Evolutionary conservation across 2,329 filamentous ascomycete genomes (phyloP).

Genomic region (Aspergillus pseudoviridinutans): DNA sequence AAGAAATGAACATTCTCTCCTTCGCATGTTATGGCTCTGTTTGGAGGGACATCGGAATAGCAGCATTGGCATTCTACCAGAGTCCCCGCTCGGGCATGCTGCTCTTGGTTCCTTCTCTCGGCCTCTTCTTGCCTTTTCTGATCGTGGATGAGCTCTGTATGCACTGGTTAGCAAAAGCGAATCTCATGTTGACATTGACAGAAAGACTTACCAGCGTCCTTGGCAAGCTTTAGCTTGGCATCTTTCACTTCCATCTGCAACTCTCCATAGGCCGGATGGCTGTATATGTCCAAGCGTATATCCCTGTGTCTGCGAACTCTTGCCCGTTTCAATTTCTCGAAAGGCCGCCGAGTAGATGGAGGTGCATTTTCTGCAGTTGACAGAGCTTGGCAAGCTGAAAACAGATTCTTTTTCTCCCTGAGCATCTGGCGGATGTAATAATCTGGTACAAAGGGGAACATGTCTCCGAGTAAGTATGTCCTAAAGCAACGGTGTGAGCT

Average conservation of each 20-base stretch:
- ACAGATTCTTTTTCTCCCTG: constrained; percentile 25
- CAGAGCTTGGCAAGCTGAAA: constrained; percentile 25
- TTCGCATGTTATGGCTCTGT: constrained; percentile 66
- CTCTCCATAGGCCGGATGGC: not conserved
- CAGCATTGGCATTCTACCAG: constrained; percentile 71
- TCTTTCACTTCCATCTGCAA: constrained; percentile 22
- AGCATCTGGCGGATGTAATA: constrained; percentile 35
- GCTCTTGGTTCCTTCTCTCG: constrained; percentile 34
- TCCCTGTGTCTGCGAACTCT: constrained; percentile 3
- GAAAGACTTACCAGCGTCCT: constrained; percentile 13
- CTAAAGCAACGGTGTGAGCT: not conserved
- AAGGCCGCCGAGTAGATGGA: constrained; percentile 10
- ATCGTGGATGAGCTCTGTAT: constrained; percentile 10
- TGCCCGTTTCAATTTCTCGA: constrained; percentile 15
- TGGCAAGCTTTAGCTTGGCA: constrained; percentile 22
- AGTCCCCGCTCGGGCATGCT: constrained; percentile 45
- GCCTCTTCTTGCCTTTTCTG: constrained; percentile 20
- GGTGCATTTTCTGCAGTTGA: constrained; percentile 18
- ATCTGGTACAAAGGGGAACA: constrained; percentile 24
- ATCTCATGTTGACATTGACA: not conserved
- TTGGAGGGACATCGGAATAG: constrained; percentile 61
- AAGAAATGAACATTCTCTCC: constrained; percentile 61
- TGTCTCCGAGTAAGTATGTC: not conserved
- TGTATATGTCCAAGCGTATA: not conserved
- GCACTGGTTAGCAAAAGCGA: not conserved